A percentile compares a stretch with the other conserved stretches of the same genome.
phyloP scores from a whole-genome alignment of 257 asterid species.

The Nicotiana undulata region DNA sequence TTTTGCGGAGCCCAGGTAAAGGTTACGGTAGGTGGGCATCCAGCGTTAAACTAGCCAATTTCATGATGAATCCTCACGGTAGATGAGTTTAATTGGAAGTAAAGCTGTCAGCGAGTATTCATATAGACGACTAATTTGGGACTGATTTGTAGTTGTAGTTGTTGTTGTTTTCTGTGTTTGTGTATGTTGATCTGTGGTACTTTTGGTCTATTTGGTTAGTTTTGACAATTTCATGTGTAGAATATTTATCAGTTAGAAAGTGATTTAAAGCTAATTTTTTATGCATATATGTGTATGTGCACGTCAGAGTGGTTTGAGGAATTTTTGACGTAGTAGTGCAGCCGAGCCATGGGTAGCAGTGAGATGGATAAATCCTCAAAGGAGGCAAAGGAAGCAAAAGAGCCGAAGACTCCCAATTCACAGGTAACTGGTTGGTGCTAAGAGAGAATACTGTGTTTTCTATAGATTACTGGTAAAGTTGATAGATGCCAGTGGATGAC shows the following conservation, averaged over 20 bases:
- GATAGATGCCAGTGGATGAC: neutral
- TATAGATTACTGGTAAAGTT: neutral
- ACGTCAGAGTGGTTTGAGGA: slow-evolving; percentile 34
- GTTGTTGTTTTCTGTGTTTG: neutral
- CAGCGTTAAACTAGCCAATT: too few species aligned
- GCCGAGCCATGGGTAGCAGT: slow-evolving; percentile 61
- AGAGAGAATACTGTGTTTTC: neutral
- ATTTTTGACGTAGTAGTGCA: slow-evolving; percentile 20
- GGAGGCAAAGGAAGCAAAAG: slow-evolving; percentile 48
- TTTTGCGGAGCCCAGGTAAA: neutral
- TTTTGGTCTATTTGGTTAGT: neutral
- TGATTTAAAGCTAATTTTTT: slow-evolving; percentile 1
- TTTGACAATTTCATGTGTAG: neutral
- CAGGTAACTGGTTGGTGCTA: slow-evolving; percentile 38
- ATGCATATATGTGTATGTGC: neutral
- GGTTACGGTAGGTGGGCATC: too few species aligned
- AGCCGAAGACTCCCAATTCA: slow-evolving; percentile 54
- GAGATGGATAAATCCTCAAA: slow-evolving; percentile 76
- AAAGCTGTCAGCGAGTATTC: too few species aligned
- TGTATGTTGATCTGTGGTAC: neutral
- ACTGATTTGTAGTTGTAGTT: too few species aligned
- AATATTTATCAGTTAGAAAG: neutral
- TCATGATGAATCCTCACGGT: too few species aligned
- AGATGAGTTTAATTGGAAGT: too few species aligned
- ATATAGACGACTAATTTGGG: too few species aligned